These are phyloP conservation scores for Catenaria anguillulae DNA, from an alignment of 371 early-diverging fungal genomes.

Conservation along the genomic window DNA sequence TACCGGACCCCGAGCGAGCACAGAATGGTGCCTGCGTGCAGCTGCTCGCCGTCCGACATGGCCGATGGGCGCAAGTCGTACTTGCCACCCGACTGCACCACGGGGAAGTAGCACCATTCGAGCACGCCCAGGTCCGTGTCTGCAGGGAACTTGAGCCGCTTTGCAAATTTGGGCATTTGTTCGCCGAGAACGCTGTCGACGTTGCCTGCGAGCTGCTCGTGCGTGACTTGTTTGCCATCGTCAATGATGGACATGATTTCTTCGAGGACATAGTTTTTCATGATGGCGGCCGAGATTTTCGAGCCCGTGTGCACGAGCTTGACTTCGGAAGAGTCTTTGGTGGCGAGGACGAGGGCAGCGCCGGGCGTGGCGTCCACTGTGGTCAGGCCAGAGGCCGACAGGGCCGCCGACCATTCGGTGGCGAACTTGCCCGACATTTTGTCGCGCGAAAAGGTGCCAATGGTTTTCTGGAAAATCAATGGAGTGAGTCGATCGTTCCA, in stretches of 20 bases:
- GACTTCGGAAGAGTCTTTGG: constrained; percentile 80
- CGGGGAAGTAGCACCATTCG: constrained; percentile 91
- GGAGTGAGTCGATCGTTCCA: too few species aligned
- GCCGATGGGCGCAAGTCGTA: constrained; percentile 79
- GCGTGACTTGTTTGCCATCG: constrained; percentile 68
- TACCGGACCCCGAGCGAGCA: constrained; percentile 88
- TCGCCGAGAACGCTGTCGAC: constrained; percentile 55
- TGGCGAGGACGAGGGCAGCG: constrained; percentile 55
- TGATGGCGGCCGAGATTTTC: constrained; percentile 49
- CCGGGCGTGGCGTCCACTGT: constrained; percentile 56
- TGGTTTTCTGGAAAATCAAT: too few species aligned
- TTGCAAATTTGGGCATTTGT: constrained; percentile 35
- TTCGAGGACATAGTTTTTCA: constrained; percentile 72
- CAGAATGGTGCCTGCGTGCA: constrained; percentile 77
- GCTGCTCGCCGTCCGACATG: constrained; percentile 43
- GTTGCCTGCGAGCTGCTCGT: constrained; percentile 64
- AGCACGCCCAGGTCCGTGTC: constrained; percentile 36
- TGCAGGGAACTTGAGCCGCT: constrained; percentile 46
- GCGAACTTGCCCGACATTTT: constrained; percentile 56
- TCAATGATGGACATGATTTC: constrained; percentile 72
- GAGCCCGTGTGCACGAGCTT: constrained; percentile 54
- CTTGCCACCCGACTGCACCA: constrained; percentile 90
- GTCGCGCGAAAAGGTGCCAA: constrained; percentile 69
- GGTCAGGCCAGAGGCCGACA: constrained; percentile 35
- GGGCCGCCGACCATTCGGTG: constrained; percentile 57